These are phyloP conservation scores for Neurospora sp. DNA, from an alignment of 2,329 filamentous ascomycete species.

Conservation along the genomic window DNA sequence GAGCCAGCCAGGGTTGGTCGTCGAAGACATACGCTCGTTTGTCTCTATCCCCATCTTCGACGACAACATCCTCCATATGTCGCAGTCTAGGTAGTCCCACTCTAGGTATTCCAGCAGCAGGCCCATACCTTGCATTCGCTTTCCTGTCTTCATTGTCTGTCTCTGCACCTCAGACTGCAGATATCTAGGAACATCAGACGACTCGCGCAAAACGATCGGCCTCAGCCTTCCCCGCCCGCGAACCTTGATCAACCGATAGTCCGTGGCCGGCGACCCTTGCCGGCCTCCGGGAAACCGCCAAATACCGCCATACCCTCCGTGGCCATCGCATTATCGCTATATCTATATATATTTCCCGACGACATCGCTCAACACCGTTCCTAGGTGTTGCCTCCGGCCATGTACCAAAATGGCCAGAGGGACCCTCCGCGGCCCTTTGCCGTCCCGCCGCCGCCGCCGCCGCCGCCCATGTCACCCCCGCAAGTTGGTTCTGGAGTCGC, in stretches of 20 bases:
- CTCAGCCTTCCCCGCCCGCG: not conserved
- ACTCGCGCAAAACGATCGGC: not conserved
- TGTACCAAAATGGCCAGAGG: conserved; percentile 47
- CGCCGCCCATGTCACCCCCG: conserved; percentile 45
- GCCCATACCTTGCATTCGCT: not conserved
- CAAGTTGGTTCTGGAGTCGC: conserved; percentile 29
- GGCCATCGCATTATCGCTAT: not conserved
- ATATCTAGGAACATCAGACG: not conserved
- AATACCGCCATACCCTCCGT: not conserved
- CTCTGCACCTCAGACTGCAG: not conserved
- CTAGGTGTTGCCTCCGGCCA: conserved; percentile 25
- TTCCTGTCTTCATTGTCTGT: not conserved
- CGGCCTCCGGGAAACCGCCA: not conserved
- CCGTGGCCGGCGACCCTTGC: not conserved
- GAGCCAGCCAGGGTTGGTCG: not conserved
- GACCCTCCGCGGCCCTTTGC: conserved; percentile 44
- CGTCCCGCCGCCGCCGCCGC: conserved; percentile 47
- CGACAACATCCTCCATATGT: not conserved
- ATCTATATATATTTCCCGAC: not conserved
- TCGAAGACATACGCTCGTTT: not conserved
- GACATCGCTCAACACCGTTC: not conserved
- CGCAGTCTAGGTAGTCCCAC: not conserved
- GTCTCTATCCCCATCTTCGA: not conserved
- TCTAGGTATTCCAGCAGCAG: not conserved
- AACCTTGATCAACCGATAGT: not conserved